phyloP scores from a whole-genome alignment of 2,329 filamentous ascomycete species.

The Podosphaera xanthii region DNA sequence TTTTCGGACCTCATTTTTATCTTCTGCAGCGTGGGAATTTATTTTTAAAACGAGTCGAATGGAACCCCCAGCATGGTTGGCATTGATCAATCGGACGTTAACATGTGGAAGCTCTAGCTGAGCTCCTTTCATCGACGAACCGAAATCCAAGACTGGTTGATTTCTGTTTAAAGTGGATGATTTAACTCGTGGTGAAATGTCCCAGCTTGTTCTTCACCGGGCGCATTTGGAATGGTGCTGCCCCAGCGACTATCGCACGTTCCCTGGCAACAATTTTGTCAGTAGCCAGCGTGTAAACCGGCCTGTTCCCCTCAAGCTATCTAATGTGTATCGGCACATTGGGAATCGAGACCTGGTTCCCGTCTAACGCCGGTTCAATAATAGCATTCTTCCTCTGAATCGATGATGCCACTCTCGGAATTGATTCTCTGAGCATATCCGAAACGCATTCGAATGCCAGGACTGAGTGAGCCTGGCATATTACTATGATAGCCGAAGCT shows the following conservation, averaged over 20 bases:
- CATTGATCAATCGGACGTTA: background rate
- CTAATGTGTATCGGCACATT: background rate
- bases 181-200: background rate
- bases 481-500: background rate
- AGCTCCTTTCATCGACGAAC: background rate
- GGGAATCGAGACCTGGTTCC: background rate
- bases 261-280: background rate
- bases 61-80: background rate
- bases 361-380: background rate
- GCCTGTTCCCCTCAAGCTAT: background rate
- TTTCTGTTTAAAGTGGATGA: background rate
- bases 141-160: background rate
- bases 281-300: background rate
- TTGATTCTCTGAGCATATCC: background rate
- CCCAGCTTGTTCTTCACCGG: background rate
- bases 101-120: background rate
- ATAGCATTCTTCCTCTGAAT: background rate
- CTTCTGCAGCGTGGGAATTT: too few relatives aligned
- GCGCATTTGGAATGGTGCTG: background rate
- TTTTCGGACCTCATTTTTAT: too few relatives aligned
- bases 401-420: background rate
- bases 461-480: background rate
- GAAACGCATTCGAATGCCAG: background rate
- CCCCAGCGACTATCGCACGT: background rate
- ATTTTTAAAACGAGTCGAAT: background rate